Percentiles rank a stretch among this genome's conserved stretches.
phyloP scores from a whole-genome alignment of 768 basidiomycete genomes.

The Amyloporia xantha region DNA sequence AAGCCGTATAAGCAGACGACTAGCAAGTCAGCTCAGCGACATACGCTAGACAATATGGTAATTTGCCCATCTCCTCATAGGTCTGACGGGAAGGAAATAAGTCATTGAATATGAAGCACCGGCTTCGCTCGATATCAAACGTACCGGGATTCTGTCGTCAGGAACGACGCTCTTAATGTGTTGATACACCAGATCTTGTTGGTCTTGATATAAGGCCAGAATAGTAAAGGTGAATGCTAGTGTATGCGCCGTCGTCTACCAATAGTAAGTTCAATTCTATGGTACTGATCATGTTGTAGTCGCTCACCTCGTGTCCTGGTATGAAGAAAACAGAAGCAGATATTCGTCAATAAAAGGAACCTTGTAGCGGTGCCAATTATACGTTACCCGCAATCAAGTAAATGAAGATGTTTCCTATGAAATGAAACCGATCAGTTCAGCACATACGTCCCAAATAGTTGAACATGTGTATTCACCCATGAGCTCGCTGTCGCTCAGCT shows the following conservation, averaged over 20 bases:
- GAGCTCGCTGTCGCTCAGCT: constrained; percentile 38
- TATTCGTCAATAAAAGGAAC: too few relatives aligned
- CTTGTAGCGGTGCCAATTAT: too few relatives aligned
- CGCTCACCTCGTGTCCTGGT: constrained; percentile 42
- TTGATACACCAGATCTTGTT: constrained; percentile 32
- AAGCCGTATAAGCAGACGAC: neutral
- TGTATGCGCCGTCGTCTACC: constrained; percentile 29
- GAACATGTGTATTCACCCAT: constrained; percentile 20
- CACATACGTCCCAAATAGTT: neutral
- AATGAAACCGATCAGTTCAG: too few relatives aligned
- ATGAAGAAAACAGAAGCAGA: too few relatives aligned
- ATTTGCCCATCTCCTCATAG: constrained; percentile 23
- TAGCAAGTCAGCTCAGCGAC: neutral
- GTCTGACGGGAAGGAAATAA: constrained; percentile 11
- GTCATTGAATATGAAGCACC: neutral
- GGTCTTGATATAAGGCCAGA: constrained; percentile 34
- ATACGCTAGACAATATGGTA: constrained; percentile 23
- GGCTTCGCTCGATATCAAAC: constrained; percentile 4
- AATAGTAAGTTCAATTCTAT: neutral
- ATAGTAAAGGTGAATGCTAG: constrained; percentile 27
- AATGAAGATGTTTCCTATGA: constrained; percentile 31
- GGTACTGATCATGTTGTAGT: too few relatives aligned
- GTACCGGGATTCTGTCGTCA: constrained; percentile 21
- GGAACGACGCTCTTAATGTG: constrained; percentile 24
- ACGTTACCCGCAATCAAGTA: constrained; percentile 40